Evolutionary conservation across 805 yeast species (phyloP).

Genomic region (Metschnikowia vanudenii): DNA sequence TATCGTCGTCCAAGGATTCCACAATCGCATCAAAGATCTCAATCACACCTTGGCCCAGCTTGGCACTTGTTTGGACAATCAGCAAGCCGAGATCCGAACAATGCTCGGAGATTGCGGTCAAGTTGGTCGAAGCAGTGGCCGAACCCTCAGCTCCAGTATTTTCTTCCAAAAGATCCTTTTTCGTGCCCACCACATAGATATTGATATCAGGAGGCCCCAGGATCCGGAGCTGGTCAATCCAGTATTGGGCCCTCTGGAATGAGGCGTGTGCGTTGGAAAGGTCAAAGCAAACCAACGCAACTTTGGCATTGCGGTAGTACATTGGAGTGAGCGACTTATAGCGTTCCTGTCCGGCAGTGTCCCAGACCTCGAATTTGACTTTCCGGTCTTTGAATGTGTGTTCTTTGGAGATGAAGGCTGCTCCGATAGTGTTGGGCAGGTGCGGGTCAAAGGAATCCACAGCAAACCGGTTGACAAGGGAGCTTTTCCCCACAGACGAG

Average conservation of each 20-base stretch:
- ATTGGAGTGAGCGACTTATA: constrained; percentile 45
- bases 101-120: constrained; percentile 17
- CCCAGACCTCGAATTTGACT: constrained; percentile 77
- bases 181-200: constrained; percentile 74
- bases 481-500: constrained; percentile 63
- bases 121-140: no score
- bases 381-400: constrained; percentile 36
- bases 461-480: constrained; percentile 79
- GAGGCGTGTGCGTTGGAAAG: constrained; percentile 47
- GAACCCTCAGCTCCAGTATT: constrained; percentile 3
- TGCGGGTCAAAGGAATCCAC: constrained; percentile 68
- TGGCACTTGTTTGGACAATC: constrained; percentile 60
- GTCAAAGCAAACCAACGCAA: constrained; percentile 86
- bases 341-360: constrained; percentile 88
- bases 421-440: constrained; percentile 95
- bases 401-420: constrained; percentile 87
- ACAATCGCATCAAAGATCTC: constrained; percentile 34
- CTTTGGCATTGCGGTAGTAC: constrained; percentile 44
- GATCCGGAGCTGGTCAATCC: constrained; percentile 76
- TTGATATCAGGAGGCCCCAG: constrained; percentile 26
- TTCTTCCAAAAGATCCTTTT: constrained; percentile 61
- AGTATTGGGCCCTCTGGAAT: constrained; percentile 73
- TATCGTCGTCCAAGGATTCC: constrained; percentile 30
- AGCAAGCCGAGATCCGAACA: constrained; percentile 20
- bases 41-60: constrained; percentile 60